Evolutionary conservation across 2,329 filamentous ascomycete species (phyloP).

Genomic region (Paramyrothecium roridum): DNA sequence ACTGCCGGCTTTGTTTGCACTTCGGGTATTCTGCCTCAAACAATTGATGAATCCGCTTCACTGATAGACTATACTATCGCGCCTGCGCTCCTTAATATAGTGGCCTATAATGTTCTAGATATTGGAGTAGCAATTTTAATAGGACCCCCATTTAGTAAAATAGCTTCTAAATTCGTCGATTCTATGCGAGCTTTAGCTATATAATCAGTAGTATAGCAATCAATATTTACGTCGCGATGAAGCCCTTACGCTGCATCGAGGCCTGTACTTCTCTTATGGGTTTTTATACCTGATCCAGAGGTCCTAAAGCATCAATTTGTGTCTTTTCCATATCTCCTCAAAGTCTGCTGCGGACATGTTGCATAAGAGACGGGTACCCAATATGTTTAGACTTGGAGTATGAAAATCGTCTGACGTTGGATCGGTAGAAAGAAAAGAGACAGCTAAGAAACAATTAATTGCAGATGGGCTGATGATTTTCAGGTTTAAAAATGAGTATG

Average conservation of each 20-base stretch:
- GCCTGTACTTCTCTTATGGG: not conserved
- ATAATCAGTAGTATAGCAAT: too few relatives aligned
- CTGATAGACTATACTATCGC: not conserved
- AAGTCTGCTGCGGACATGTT: not conserved
- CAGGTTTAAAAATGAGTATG: too few relatives aligned
- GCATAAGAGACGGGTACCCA: not conserved
- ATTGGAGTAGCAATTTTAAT: not conserved
- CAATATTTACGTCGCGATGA: not conserved
- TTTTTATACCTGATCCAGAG: not conserved
- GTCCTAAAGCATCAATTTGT: not conserved
- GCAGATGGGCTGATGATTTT: too few relatives aligned
- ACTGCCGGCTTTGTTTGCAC: too few relatives aligned
- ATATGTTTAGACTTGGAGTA: too few relatives aligned
- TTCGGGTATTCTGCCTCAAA: too few relatives aligned
- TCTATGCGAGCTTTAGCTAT: not conserved
- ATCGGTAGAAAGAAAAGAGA: too few relatives aligned
- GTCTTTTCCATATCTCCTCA: not conserved
- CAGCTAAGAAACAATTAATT: too few relatives aligned
- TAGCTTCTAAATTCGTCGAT: not conserved
- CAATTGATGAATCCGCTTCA: not conserved
- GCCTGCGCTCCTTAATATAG: not conserved
- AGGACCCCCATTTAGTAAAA: not conserved
- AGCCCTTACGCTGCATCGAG: not conserved
- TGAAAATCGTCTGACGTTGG: too few relatives aligned
- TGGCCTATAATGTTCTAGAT: not conserved